phyloP scores from a whole-genome alignment of 2,329 filamentous ascomycete genomes.

The Neonectria faginata region DNA sequence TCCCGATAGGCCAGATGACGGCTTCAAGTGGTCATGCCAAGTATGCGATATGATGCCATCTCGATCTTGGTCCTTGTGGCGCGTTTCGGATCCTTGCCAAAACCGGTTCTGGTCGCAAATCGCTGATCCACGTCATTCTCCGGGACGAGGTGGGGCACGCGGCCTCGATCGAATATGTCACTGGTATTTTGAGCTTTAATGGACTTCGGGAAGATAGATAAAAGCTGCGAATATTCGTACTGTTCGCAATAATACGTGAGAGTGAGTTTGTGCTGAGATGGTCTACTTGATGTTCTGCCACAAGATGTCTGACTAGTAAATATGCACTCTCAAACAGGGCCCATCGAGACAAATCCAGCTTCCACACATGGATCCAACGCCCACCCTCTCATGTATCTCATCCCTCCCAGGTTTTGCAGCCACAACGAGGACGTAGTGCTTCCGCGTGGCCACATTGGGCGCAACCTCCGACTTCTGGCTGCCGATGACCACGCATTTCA shows the following conservation, averaged over 20 bases:
- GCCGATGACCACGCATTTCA: constrained; percentile 26
- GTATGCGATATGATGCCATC: constrained; percentile 40
- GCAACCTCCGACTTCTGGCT: constrained; percentile 9
- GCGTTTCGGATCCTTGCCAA: constrained; percentile 33
- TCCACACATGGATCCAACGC: constrained; percentile 16
- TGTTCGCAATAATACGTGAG: no score
- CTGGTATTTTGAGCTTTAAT: not conserved
- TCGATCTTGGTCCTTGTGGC: constrained; percentile 32
- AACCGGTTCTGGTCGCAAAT: constrained; percentile 39
- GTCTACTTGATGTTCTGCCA: no score
- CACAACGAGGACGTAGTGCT: constrained; percentile 15
- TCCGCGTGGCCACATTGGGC: not conserved
- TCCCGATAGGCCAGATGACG: constrained; percentile 30
- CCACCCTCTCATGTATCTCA: constrained; percentile 14
- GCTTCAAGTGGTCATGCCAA: constrained; percentile 32
- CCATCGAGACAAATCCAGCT: constrained; percentile 14
- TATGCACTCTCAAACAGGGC: not conserved
- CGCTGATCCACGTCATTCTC: constrained; percentile 40
- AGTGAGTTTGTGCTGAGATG: no score
- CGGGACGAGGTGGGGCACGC: constrained; percentile 12
- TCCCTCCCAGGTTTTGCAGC: not conserved
- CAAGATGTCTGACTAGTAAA: not conserved
- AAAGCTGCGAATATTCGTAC: no score
- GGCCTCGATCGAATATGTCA: not conserved
- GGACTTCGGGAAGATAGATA: not conserved